Conservation (phyloP, 2,329 filamentous ascomycete species). For the Stemphylium lycopersici region DNA sequence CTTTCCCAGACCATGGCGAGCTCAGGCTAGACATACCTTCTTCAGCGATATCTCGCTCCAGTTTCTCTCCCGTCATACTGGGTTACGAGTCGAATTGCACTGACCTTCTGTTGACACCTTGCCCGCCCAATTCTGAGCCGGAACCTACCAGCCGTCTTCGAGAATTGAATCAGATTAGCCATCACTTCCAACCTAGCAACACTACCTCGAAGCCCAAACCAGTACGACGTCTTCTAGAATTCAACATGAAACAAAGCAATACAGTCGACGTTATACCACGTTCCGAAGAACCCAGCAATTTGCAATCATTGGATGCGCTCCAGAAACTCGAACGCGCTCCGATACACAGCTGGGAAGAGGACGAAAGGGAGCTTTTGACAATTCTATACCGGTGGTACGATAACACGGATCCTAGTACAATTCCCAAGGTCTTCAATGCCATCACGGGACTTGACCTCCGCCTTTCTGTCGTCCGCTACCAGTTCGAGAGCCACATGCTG, state of each 20-base stretch:
- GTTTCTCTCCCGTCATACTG: neutral
- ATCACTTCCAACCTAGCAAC: fast-evolving
- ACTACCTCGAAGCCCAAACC: neutral
- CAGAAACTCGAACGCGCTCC: neutral
- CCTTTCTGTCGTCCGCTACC: neutral
- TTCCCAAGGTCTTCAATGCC: constrained; percentile 15
- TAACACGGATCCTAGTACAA: neutral
- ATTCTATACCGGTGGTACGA: constrained; percentile 17
- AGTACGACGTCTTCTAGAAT: neutral
- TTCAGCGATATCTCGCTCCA: neutral
- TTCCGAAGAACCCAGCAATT: neutral
- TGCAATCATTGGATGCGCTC: neutral
- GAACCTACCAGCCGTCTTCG: neutral
- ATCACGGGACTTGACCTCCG: constrained; percentile 1
- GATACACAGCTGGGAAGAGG: constrained; percentile 2
- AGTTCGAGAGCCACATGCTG: constrained; percentile 16
- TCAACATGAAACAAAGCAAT: neutral
- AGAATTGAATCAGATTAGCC: no score
- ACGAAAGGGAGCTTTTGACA: constrained; percentile 13
- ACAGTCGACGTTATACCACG: neutral
- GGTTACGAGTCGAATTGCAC: neutral
- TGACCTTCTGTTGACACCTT: neutral
- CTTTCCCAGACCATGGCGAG: neutral
- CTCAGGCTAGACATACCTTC: neutral
- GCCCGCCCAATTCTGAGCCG: neutral